Conservation (phyloP, 305 asterid genomes). For the Fraxinus latifolia region DNA sequence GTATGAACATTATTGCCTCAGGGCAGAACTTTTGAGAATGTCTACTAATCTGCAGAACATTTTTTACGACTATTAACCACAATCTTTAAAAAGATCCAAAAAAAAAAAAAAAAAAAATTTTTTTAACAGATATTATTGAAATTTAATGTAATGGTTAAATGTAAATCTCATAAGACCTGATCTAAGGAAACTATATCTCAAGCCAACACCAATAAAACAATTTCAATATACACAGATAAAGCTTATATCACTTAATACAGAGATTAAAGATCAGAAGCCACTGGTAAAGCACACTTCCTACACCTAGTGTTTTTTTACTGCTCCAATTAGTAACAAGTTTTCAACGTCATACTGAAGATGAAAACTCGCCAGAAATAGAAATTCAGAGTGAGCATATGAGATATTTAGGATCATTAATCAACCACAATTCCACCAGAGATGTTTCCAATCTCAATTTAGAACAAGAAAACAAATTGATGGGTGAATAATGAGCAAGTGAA, state of each 20-base stretch:
- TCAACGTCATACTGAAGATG: neutral
- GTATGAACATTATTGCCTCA: slow-evolving; percentile 70
- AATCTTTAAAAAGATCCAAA: neutral
- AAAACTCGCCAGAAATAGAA: neutral
- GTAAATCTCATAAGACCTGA: neutral
- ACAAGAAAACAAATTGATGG: neutral
- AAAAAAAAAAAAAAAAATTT: neutral
- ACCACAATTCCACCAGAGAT: neutral
- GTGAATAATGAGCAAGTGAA: too few species aligned
- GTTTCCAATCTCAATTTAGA: neutral
- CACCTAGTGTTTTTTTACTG: neutral
- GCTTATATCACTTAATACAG: neutral
- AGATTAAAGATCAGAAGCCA: neutral
- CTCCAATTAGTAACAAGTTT: neutral
- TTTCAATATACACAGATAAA: neutral
- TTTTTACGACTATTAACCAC: neutral
- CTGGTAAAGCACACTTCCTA: neutral
- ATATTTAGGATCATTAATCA: neutral
- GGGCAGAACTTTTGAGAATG: slow-evolving; percentile 78
- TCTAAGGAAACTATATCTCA: neutral
- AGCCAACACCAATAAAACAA: neutral
- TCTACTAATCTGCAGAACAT: slow-evolving; percentile 47
- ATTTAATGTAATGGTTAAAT: neutral
- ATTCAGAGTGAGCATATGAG: neutral
- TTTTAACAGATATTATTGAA: neutral